phyloP scores from a whole-genome alignment of 306 rosid genomes.

The Alnus rubra region DNA sequence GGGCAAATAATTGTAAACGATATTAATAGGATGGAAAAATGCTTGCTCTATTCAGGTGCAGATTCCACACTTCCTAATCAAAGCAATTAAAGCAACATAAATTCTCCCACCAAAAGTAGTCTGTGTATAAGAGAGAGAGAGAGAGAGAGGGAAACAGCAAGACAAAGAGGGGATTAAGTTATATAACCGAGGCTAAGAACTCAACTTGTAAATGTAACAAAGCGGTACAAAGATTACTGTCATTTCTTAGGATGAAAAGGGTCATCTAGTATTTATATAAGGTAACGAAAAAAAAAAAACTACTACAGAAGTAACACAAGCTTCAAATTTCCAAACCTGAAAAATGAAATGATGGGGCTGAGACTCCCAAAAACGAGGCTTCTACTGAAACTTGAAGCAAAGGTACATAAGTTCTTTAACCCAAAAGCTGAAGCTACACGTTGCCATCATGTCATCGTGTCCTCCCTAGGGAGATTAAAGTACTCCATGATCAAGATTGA shows the following conservation, averaged over 20 bases:
- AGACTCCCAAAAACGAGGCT: conserved; percentile 17
- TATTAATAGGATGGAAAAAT: neutral
- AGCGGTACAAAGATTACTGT: conserved; percentile 6
- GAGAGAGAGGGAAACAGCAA: neutral
- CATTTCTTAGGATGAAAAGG: conserved; percentile 21
- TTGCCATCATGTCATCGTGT: conserved; percentile 26
- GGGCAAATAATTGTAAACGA: too few relatives aligned
- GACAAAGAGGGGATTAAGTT: too few relatives aligned
- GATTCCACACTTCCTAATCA: neutral
- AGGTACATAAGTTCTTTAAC: conserved; percentile 30
- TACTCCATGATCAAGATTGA: conserved; percentile 18
- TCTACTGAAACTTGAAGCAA: conserved; percentile 31
- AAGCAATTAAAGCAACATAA: neutral
- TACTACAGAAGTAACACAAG: conserved; percentile 21
- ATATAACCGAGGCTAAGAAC: neutral
- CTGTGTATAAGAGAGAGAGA: neutral
- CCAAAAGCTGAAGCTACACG: conserved; percentile 31
- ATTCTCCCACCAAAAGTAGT: neutral
- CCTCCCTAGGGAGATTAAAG: conserved; percentile 23
- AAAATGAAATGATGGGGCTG: conserved; percentile 24
- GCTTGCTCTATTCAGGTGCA: neutral
- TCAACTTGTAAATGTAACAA: conserved; percentile 9
- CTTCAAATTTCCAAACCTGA: conserved; percentile 18
- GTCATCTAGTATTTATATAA: conserved; percentile 20
- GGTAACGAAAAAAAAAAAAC: conserved; percentile 11